These are phyloP conservation scores for Spiraea crenata DNA, from an alignment of 331 rosid species.

Conservation along the genomic window DNA sequence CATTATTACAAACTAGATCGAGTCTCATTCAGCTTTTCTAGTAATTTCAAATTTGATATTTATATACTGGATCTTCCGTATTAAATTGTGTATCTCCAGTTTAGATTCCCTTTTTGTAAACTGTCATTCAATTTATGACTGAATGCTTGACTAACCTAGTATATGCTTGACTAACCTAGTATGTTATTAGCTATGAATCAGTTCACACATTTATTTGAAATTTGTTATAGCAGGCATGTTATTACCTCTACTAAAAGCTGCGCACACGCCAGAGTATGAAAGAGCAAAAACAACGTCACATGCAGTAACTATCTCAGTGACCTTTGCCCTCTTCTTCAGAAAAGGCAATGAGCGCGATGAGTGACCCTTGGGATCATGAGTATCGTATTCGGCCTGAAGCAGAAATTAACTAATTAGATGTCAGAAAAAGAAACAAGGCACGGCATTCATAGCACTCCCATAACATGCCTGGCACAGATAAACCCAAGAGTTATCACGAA, in stretches of 20 bases:
- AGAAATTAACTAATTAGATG: constrained; percentile 6
- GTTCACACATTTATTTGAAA: too few species aligned
- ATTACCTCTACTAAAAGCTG: constrained; percentile 89
- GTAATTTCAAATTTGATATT: background rate
- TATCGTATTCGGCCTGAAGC: constrained; percentile 80
- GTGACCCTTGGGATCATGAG: constrained; percentile 92
- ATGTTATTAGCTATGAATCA: background rate
- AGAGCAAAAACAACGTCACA: constrained; percentile 85
- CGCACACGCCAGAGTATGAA: constrained; percentile 90
- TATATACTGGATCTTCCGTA: background rate
- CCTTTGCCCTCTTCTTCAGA: constrained; percentile 78
- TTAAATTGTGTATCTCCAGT: background rate
- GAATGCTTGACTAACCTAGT: background rate
- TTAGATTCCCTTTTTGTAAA: background rate
- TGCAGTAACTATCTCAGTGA: constrained; percentile 86
- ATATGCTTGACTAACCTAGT: background rate
- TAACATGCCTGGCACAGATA: background rate
- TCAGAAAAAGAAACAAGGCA: background rate
- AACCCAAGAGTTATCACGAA: background rate
- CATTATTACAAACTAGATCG: background rate
- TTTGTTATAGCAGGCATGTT: background rate
- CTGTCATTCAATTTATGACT: background rate
- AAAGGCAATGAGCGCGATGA: constrained; percentile 62
- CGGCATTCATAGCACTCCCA: background rate
- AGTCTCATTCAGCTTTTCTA: constrained; percentile 1